Conservation (phyloP, 495 filamentous ascomycete genomes). For the Penicillium daleae region DNA sequence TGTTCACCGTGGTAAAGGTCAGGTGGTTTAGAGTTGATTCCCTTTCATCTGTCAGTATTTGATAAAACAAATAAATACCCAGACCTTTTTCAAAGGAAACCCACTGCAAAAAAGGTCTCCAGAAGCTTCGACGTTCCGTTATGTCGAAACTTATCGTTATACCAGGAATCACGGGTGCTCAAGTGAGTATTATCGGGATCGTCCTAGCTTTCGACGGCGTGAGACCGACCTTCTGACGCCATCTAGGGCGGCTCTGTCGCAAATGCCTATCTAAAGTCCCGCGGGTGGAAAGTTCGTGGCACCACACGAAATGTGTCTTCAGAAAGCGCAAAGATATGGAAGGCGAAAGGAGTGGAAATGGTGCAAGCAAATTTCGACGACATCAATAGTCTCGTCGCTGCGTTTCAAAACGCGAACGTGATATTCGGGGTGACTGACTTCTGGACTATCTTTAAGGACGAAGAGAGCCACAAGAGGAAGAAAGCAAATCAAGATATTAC, state of each 20-base stretch:
- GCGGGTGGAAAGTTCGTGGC: constrained; percentile 10
- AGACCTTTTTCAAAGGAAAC: too few relatives aligned
- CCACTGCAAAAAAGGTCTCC: too few relatives aligned
- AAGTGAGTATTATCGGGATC: too few relatives aligned
- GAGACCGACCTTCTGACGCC: neutral
- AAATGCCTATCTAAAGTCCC: neutral
- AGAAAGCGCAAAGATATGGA: neutral
- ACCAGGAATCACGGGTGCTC: neutral
- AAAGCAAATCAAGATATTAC: neutral
- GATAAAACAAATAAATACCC: too few relatives aligned
- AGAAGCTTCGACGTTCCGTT: too few relatives aligned
- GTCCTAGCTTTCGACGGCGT: too few relatives aligned
- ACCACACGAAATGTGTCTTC: constrained; percentile 1
- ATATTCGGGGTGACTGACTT: constrained; percentile 15
- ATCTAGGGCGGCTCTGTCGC: constrained; percentile 9
- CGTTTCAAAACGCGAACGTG: too few relatives aligned
- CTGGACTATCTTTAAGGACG: constrained; percentile 5
- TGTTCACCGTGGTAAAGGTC: too few relatives aligned
- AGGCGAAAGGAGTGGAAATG: constrained; percentile 4
- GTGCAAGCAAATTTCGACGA: constrained; percentile 6
- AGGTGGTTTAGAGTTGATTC: too few relatives aligned
- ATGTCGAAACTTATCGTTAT: neutral
- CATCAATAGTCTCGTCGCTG: too few relatives aligned
- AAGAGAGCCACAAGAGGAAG: neutral
- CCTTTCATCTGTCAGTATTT: too few relatives aligned